Evolutionary conservation across 2,329 filamentous ascomycete species (phyloP), one percentile per base, ranked within the genome.

Genomic region (Penicillium glabrum): DNA sequence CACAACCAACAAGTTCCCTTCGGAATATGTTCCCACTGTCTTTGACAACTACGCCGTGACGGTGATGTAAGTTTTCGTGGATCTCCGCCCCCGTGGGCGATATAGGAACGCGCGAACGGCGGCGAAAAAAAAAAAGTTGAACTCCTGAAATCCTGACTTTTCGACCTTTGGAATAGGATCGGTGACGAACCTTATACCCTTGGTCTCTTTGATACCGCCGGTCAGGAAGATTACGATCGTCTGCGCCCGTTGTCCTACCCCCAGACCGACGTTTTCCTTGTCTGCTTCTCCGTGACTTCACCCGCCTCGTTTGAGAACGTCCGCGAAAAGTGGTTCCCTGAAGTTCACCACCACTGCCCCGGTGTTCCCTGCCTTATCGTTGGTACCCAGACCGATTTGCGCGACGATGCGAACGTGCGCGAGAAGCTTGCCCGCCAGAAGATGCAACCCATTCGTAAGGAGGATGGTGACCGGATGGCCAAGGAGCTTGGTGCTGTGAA

Each of bases 41-140:
- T 99, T 99, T 78, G 95, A 99, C 79, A 99, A 99, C 81, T 99
- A 99, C 85, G 95, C 95, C 57, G 95, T 99, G 75, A 99, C 95
- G 66, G 95, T 99, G 67, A 99, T 99, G 95, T 97, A 84, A 88
- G 92, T 88, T 44, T 35, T 46, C 29, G n/a, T 24, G n/a, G 46
- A 41, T 21, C 5, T 23, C 19, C 19, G 10, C 39, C 39, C 39
- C 19, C 39, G 21, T 41, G 19, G 9, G 19, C 19, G 39, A 41
- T 41, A 41, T 23, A 41, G 6, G 19, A 23, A 23, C 19, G 14
- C 19, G 39, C 39, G 35, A 41, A 41, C 11, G 23, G 19, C 39
- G 14, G 13, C 46, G 26, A 24, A n/a, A 46, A 41, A 52, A 41
- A 54, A 35, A 52, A 53, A 52, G 51, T 27, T 5, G 29, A 44